Conservation (phyloP, 352 stramenopile genomes). For the Phytopythium cucurbitacearum region DNA sequence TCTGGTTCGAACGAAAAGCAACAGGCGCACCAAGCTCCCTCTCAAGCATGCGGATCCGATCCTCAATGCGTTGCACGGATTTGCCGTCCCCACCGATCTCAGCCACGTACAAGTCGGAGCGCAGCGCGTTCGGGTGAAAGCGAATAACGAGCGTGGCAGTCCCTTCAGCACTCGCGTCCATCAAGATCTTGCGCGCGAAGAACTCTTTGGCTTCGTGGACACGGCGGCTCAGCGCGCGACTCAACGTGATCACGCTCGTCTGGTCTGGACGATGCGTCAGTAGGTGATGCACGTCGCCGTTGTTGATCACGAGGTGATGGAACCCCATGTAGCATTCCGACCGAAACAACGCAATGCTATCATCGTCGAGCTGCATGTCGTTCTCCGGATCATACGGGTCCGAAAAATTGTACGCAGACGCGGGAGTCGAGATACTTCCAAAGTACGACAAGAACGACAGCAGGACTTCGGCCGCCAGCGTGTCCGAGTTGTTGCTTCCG, state of each 20-base stretch:
- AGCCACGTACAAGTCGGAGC: slow-evolving; percentile 67
- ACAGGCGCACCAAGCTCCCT: slow-evolving; percentile 57
- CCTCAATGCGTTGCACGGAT: slow-evolving; percentile 55
- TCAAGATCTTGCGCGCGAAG: slow-evolving; percentile 62
- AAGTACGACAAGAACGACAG: slow-evolving; percentile 56
- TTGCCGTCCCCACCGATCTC: slow-evolving; percentile 61
- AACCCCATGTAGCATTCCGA: slow-evolving; percentile 61
- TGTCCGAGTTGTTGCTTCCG: slow-evolving; percentile 14
- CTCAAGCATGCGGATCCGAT: slow-evolving; percentile 58
- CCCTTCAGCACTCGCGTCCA: slow-evolving; percentile 31
- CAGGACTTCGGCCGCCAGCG: slow-evolving; percentile 42
- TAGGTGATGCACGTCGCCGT: slow-evolving; percentile 54
- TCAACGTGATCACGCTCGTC: slow-evolving; percentile 62
- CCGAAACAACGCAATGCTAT: slow-evolving; percentile 42
- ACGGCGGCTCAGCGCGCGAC: slow-evolving; percentile 59
- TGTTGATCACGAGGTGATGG: slow-evolving; percentile 57
- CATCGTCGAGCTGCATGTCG: slow-evolving; percentile 46
- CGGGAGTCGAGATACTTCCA: slow-evolving; percentile 42
- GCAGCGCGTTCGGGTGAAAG: slow-evolving; percentile 60
- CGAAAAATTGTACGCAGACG: slow-evolving; percentile 41
- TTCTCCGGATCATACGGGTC: slow-evolving; percentile 64
- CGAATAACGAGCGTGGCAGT: slow-evolving; percentile 27
- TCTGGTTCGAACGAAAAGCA: slow-evolving; percentile 29
- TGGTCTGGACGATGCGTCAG: slow-evolving; percentile 47
- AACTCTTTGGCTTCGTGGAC: slow-evolving; percentile 57